These are phyloP conservation scores for Lactifluus echinatus DNA, from an alignment of 768 basidiomycete species.

Conservation along the genomic window DNA sequence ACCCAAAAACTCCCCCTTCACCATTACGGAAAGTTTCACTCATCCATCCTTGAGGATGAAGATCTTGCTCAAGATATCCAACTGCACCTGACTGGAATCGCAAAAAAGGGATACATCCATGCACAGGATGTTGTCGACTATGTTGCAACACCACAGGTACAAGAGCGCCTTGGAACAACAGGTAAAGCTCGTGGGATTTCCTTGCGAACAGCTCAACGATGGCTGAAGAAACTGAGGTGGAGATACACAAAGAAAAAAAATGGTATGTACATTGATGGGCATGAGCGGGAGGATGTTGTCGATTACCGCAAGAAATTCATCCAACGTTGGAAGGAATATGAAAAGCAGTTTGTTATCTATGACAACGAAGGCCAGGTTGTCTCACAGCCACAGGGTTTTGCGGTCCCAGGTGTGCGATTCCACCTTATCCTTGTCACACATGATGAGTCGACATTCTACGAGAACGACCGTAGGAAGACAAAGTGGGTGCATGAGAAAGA, in stretches of 20 bases:
- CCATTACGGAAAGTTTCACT: too few relatives aligned
- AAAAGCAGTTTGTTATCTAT: neutral
- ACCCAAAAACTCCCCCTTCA: neutral
- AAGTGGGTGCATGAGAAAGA: neutral
- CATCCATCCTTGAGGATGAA: neutral
- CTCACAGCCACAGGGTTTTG: neutral
- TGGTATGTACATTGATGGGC: neutral
- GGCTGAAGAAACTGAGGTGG: neutral
- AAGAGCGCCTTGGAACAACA: neutral
- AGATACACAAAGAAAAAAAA: neutral
- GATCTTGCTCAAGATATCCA: neutral
- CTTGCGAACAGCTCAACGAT: neutral
- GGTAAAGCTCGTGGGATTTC: neutral
- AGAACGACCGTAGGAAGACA: neutral
- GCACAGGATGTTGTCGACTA: neutral
- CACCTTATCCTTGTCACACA: neutral
- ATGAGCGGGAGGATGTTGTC: neutral
- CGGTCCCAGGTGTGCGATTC: neutral
- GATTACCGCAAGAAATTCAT: neutral
- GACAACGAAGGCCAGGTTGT: neutral
- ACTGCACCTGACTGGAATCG: neutral
- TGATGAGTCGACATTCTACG: neutral
- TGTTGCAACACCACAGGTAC: neutral
- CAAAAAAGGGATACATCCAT: neutral
- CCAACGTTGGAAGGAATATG: neutral